Percentiles rank a stretch among this genome's conserved stretches.
These are phyloP conservation scores for Fusarium sp. DNA, from an alignment of 2,329 filamentous ascomycete genomes.

Conservation along the genomic window DNA sequence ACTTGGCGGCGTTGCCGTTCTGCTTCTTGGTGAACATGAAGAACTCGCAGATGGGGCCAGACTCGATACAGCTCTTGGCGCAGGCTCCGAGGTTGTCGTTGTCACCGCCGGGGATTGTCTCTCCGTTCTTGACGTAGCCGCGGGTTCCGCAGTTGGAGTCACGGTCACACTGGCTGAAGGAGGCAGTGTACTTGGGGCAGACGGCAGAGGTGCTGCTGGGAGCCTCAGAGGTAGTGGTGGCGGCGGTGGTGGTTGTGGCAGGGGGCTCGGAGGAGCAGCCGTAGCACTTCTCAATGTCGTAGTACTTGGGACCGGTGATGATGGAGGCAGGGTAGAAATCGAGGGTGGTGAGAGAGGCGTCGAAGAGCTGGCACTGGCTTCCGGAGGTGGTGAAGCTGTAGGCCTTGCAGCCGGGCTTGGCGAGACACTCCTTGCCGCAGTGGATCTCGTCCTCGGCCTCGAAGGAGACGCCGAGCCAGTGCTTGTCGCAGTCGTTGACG, in stretches of 20 bases:
- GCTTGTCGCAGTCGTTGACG: neutral
- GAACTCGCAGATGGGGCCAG: conserved; percentile 16
- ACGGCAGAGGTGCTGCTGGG: conserved; percentile 4
- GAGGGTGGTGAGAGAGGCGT: neutral
- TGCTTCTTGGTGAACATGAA: conserved; percentile 25
- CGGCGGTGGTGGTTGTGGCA: neutral
- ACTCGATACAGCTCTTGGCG: conserved; percentile 36
- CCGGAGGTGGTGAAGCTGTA: conserved; percentile 21
- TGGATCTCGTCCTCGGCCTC: neutral
- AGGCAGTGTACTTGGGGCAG: conserved; percentile 28
- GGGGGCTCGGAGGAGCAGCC: neutral
- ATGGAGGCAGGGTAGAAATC: no score
- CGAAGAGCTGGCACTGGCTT: neutral
- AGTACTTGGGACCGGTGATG: neutral
- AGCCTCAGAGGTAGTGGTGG: neutral
- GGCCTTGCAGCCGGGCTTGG: conserved; percentile 18
- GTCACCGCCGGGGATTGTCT: conserved; percentile 10
- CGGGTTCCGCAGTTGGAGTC: conserved; percentile 22
- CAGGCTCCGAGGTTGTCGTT: conserved; percentile 28
- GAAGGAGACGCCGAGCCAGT: neutral
- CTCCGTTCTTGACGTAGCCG: conserved; percentile 23
- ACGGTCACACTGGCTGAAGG: conserved; percentile 16
- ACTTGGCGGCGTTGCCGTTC: conserved; percentile 15
- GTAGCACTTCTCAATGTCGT: neutral
- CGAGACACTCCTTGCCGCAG: neutral